Evolutionary conservation across 805 yeast genomes (phyloP).

Genomic region (Tetrapisispora iriomotensis): DNA sequence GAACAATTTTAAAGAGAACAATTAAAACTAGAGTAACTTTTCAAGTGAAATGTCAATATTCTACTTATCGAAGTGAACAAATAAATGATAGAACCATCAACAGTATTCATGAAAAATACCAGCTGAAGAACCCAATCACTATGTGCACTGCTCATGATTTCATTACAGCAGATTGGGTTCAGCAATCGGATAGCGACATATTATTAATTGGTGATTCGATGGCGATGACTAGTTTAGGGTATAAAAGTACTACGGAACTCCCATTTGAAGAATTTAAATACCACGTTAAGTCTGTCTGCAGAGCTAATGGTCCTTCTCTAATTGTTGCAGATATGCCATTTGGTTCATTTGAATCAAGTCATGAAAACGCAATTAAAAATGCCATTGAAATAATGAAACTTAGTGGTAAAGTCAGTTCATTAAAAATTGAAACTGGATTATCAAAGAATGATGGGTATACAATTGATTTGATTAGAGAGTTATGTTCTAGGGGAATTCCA

Average conservation of each 20-base stretch:
- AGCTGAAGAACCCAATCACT: slow-evolving; percentile 33
- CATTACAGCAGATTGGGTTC: slow-evolving; percentile 64
- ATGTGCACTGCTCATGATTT: slow-evolving; percentile 84
- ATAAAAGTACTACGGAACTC: slow-evolving; percentile 62
- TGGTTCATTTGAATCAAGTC: slow-evolving; percentile 67
- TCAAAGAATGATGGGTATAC: slow-evolving; percentile 34
- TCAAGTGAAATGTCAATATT: no score
- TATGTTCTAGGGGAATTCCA: slow-evolving; percentile 69
- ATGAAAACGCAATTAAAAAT: slow-evolving; percentile 58
- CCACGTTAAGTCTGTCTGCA: slow-evolving; percentile 62
- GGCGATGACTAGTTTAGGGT: slow-evolving; percentile 86
- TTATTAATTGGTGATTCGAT: slow-evolving; percentile 84
- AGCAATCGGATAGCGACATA: slow-evolving; percentile 55
- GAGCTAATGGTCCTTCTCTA: slow-evolving; percentile 60
- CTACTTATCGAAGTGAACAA: slow-evolving; percentile 2
- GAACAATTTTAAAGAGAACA: no score
- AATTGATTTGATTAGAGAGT: slow-evolving; percentile 41
- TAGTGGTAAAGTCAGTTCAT: slow-evolving; percentile 20
- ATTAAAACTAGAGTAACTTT: no score
- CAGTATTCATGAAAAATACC: slow-evolving; percentile 31
- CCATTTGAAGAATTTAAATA: slow-evolving; percentile 71
- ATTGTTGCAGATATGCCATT: slow-evolving; percentile 82
- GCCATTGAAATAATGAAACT: slow-evolving; percentile 39
- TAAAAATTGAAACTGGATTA: slow-evolving; percentile 72
- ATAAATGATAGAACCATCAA: slow-evolving; percentile 23